A percentile compares a stretch with the other conserved stretches of the same genome.
phyloP scores from a whole-genome alignment of 495 filamentous ascomycete species.

The Podospora pseudopauciseta region DNA sequence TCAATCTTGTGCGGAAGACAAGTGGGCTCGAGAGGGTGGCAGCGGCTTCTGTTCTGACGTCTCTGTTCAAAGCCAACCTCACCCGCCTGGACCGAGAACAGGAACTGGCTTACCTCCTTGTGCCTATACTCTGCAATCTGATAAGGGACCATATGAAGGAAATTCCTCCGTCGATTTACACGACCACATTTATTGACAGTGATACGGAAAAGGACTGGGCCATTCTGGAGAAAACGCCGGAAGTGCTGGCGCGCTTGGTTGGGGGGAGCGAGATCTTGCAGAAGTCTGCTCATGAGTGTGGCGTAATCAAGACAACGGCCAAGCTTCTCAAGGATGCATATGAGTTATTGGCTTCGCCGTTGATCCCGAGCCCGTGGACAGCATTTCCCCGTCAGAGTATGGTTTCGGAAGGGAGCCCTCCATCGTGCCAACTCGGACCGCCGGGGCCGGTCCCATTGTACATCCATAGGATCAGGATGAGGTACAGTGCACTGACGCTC shows the following conservation, averaged over 20 bases:
- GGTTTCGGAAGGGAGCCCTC: constrained; percentile 21
- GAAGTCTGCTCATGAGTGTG: constrained; percentile 75
- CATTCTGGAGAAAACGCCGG: constrained; percentile 67
- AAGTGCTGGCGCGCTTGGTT: constrained; percentile 72
- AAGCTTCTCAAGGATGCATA: constrained; percentile 70
- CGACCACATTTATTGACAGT: constrained; percentile 31
- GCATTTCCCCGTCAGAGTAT: constrained; percentile 28
- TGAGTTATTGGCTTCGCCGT: constrained; percentile 43
- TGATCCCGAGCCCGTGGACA: constrained; percentile 43
- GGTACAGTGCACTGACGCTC: constrained; percentile 74
- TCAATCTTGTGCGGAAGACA: constrained; percentile 62
- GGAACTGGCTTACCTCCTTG: constrained; percentile 60
- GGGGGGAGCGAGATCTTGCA: constrained; percentile 73
- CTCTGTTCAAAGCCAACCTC: constrained; percentile 67
- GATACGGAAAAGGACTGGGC: constrained; percentile 40
- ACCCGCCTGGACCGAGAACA: constrained; percentile 58
- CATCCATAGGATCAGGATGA: constrained; percentile 69
- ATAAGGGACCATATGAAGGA: constrained; percentile 56
- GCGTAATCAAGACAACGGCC: constrained; percentile 66
- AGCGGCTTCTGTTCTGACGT: constrained; percentile 74
- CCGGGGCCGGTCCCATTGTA: constrained; percentile 60
- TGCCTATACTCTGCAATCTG: constrained; percentile 69
- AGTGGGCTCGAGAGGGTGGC: constrained; percentile 64
- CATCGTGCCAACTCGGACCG: constrained; percentile 51
- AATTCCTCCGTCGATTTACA: constrained; percentile 24